A percentile compares a stretch with the other conserved stretches of the same genome.
Evolutionary conservation across 495 filamentous ascomycete genomes (phyloP).

Genomic region (Amphirosellinia nigrospora): DNA sequence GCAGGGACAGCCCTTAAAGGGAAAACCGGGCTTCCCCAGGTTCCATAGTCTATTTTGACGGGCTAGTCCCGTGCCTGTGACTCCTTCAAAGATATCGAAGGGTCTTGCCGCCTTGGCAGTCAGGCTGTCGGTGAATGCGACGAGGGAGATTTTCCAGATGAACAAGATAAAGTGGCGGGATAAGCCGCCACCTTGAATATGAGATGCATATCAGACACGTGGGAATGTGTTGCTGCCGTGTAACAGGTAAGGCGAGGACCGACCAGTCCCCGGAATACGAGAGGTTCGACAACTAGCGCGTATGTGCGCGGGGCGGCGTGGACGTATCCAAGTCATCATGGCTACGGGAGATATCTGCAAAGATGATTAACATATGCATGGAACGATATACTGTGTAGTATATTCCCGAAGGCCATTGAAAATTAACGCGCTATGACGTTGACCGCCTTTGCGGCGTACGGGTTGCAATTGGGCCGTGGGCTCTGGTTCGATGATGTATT

Average conservation of each 20-base stretch:
- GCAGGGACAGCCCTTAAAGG: neutral
- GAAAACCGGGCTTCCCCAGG: neutral
- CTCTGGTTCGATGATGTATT: neutral
- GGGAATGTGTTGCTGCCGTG: constrained; percentile 19
- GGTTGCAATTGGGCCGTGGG: neutral
- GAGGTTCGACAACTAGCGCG: neutral
- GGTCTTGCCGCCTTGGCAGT: neutral
- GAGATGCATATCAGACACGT: constrained; percentile 22
- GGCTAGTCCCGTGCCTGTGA: neutral
- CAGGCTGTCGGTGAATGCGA: neutral
- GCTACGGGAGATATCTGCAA: neutral
- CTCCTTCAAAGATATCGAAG: neutral
- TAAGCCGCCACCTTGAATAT: constrained; percentile 10
- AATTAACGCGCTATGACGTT: neutral
- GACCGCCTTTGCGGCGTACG: constrained; percentile 11
- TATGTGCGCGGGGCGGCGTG: too few species aligned
- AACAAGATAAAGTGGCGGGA: constrained; percentile 10
- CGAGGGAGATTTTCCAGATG: neutral
- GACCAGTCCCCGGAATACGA: constrained; percentile 1
- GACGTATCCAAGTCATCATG: constrained; percentile 10
- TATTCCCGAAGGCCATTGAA: neutral
- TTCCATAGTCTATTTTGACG: neutral
- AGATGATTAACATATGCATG: constrained; percentile 1
- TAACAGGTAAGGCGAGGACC: neutral
- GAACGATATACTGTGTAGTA: neutral